A percentile compares a stretch with the other conserved stretches of the same genome.
These are phyloP conservation scores for Oryza meridionalis DNA, from an alignment of 176 grass and related monocot species.

Conservation along the genomic window DNA sequence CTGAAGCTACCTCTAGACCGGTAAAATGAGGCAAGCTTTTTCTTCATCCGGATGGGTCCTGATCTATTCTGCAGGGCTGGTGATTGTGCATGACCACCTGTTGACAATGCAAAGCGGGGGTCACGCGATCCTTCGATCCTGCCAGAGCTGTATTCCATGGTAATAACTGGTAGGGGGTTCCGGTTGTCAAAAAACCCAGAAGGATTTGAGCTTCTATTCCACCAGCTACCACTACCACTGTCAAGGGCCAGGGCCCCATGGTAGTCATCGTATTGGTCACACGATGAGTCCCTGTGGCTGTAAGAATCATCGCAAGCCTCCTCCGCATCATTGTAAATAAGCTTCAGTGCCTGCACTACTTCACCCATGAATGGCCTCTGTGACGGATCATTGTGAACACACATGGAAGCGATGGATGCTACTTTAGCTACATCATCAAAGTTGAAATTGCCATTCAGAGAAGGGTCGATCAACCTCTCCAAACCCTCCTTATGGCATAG, in stretches of 20 bases:
- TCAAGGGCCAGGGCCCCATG: constrained; percentile 53
- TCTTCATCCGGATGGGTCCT: constrained; percentile 74
- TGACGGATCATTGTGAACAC: constrained; percentile 70
- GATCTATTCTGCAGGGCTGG: constrained; percentile 70
- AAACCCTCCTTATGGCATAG: constrained; percentile 70
- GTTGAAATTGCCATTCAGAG: constrained; percentile 67
- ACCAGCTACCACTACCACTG: constrained; percentile 68
- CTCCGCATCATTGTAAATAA: constrained; percentile 78
- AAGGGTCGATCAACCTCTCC: constrained; percentile 80
- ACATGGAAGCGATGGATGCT: constrained; percentile 88
- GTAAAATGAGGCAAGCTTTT: constrained; percentile 62
- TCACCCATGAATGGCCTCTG: constrained; percentile 99
- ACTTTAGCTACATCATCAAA: constrained; percentile 97
- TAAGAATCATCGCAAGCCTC: constrained; percentile 77
- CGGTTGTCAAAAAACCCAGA: constrained; percentile 48
- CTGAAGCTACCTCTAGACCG: constrained; percentile 89
- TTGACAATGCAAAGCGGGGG: constrained; percentile 43
- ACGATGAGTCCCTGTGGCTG: constrained; percentile 72
- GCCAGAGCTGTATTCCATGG: constrained; percentile 93
- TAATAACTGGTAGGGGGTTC: constrained; percentile 68
- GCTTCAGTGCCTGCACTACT: constrained; percentile 96
- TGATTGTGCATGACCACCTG: constrained; percentile 40
- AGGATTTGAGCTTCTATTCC: constrained; percentile 39
- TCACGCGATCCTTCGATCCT: constrained; percentile 58
- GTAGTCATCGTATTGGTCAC: constrained; percentile 62